phyloP scores from a whole-genome alignment of 2,329 filamentous ascomycete species.

The Beauveria asiatica region DNA sequence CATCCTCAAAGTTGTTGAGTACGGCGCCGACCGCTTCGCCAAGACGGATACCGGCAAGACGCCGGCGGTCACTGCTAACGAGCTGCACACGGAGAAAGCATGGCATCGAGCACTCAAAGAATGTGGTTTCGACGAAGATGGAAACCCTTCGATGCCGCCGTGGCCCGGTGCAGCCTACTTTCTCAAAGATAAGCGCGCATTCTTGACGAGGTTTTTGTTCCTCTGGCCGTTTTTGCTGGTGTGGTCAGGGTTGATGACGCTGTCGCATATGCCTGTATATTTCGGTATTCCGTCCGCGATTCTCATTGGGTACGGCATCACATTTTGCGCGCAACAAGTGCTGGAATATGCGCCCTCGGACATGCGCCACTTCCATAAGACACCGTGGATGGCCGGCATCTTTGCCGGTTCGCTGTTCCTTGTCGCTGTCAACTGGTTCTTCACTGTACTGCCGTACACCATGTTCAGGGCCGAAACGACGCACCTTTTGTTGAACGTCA shows the following conservation, averaged over 20 bases:
- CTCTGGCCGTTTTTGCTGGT: constrained; percentile 77
- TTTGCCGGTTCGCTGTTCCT: constrained; percentile 83
- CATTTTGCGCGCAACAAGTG: constrained; percentile 69
- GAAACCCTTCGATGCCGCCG: constrained; percentile 57
- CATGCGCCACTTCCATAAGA: constrained; percentile 85
- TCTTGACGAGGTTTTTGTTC: constrained; percentile 82
- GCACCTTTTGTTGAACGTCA: constrained; percentile 68
- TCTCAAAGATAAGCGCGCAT: constrained; percentile 66
- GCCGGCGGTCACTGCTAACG: constrained; percentile 72
- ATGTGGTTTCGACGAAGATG: constrained; percentile 75
- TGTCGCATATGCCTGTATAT: constrained; percentile 67
- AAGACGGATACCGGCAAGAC: constrained; percentile 88
- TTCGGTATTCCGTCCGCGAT: constrained; percentile 65
- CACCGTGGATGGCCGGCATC: constrained; percentile 87
- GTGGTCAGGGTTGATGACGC: constrained; percentile 59
- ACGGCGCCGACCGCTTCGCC: constrained; percentile 87
- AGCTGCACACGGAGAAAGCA: constrained; percentile 76
- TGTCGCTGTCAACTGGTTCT: constrained; percentile 67
- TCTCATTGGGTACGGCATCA: constrained; percentile 58
- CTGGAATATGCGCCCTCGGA: constrained; percentile 77
- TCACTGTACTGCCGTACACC: constrained; percentile 53
- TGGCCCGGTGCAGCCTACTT: constrained; percentile 67
- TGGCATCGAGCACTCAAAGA: constrained; percentile 80
- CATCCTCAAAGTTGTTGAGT: constrained; percentile 90
- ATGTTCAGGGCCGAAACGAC: constrained; percentile 23